Conservation (phyloP, 768 basidiomycete species). For the Trametes gibbosa region DNA sequence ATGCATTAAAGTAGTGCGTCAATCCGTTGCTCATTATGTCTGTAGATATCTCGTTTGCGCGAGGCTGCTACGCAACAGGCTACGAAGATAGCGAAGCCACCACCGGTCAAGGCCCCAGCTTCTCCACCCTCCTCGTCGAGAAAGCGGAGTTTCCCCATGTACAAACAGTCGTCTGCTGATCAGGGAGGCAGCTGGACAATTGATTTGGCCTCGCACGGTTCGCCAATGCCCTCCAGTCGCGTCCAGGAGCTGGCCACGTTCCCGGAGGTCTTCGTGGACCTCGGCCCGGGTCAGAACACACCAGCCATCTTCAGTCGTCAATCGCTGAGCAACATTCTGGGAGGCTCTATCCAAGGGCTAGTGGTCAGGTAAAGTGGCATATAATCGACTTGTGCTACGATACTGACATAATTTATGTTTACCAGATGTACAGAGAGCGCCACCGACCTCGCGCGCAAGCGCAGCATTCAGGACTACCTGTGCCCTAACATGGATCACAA, state of each 20-base stretch:
- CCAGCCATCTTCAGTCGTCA: conserved; percentile 40
- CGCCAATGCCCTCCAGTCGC: conserved; percentile 23
- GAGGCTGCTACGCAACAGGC: neutral
- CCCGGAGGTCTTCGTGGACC: conserved; percentile 26
- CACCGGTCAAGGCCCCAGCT: neutral
- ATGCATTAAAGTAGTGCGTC: too few relatives aligned
- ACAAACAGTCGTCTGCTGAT: neutral
- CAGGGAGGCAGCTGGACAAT: neutral
- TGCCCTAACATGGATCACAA: conserved; percentile 52
- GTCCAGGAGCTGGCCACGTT: conserved; percentile 25
- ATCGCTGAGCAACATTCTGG: conserved; percentile 37
- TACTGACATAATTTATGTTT: too few relatives aligned
- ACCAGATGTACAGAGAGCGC: conserved; percentile 15
- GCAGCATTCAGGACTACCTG: conserved; percentile 39
- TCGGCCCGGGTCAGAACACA: conserved; percentile 18
- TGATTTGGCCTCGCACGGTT: conserved; percentile 10
- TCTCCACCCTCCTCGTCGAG: neutral
- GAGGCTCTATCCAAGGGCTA: conserved; percentile 36
- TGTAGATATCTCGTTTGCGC: neutral
- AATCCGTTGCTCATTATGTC: neutral
- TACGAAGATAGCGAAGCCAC: neutral
- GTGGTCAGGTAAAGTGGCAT: conserved; percentile 14
- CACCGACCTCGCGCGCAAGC: conserved; percentile 31
- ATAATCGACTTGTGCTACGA: too few relatives aligned
- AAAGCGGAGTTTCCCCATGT: neutral